A percentile compares a stretch with the other conserved stretches of the same genome.
phyloP scores from a whole-genome alignment of 257 asterid genomes.

The Gardenia jasminoides region DNA sequence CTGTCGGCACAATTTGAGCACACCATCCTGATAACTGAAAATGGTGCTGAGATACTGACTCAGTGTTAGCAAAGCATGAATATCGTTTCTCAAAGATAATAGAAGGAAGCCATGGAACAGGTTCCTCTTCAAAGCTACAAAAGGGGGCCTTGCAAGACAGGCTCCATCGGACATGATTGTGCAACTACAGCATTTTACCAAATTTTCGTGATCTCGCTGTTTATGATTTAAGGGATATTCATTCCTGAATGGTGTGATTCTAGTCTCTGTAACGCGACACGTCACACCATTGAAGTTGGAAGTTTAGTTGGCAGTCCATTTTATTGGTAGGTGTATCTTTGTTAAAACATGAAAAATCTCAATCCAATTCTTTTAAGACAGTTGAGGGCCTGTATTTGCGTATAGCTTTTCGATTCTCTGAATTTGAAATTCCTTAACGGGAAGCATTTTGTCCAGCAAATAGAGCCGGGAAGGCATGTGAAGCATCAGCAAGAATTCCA shows the following conservation, averaged over 20 bases:
- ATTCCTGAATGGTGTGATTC: neutral
- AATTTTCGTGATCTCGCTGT: neutral
- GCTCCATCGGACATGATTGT: neutral
- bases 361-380: neutral
- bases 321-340: too few relatives aligned
- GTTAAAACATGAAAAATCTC: too few relatives aligned
- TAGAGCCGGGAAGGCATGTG: neutral
- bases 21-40: conserved; percentile 72
- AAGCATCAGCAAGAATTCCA: neutral
- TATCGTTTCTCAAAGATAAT: neutral
- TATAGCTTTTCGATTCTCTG: neutral
- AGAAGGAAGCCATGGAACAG: neutral
- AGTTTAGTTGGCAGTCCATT: neutral
- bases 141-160: neutral
- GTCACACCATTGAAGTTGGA: neutral
- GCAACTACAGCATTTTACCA: neutral
- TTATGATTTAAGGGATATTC: neutral
- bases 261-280: neutral
- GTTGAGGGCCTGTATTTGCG: neutral
- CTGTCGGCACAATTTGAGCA: conserved; percentile 97
- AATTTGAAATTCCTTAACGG: too few relatives aligned
- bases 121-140: neutral
- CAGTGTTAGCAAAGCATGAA: conserved; percentile 38
- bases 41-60: conserved; percentile 86
- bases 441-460: neutral